These are phyloP conservation scores for Cylindrodendrum hubeiense DNA, from an alignment of 2,329 filamentous ascomycete genomes.

Conservation along the genomic window DNA sequence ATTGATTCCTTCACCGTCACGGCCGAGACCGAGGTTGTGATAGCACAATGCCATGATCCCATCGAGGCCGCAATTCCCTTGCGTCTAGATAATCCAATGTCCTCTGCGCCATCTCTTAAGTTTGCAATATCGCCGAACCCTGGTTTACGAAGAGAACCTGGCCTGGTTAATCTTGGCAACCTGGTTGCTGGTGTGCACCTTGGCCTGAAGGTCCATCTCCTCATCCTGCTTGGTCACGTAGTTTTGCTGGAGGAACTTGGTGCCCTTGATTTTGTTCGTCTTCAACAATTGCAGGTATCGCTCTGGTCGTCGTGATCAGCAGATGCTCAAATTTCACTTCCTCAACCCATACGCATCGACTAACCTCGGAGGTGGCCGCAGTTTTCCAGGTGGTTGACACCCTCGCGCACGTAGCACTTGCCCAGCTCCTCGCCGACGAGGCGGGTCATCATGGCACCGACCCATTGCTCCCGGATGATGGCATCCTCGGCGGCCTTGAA, in stretches of 20 bases:
- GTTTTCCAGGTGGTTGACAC: slow-evolving; percentile 90
- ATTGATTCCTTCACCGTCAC: slow-evolving; percentile 35
- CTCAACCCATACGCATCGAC: slow-evolving; percentile 47
- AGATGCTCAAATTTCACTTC: slow-evolving; percentile 13
- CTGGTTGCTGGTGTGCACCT: slow-evolving; percentile 56
- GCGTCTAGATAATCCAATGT: slow-evolving; percentile 33
- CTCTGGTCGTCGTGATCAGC: slow-evolving; percentile 61
- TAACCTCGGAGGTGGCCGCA: slow-evolving; percentile 85
- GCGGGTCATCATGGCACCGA: slow-evolving; percentile 88
- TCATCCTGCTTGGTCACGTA: slow-evolving; percentile 69
- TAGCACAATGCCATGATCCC: slow-evolving; percentile 33
- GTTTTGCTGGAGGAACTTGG: slow-evolving; percentile 84
- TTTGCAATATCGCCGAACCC: background rate
- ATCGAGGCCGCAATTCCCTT: slow-evolving; percentile 37
- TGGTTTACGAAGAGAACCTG: slow-evolving; percentile 47
- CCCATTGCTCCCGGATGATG: slow-evolving; percentile 88
- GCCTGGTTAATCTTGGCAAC: slow-evolving; percentile 53
- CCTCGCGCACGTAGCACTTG: slow-evolving; percentile 88
- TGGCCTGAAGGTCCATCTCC: slow-evolving; percentile 53
- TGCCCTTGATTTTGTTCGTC: slow-evolving; percentile 82
- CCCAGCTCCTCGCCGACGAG: slow-evolving; percentile 85
- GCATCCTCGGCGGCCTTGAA: slow-evolving; percentile 88
- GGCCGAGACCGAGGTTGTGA: slow-evolving; percentile 33
- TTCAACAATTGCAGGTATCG: slow-evolving; percentile 84
- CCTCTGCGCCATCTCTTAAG: slow-evolving; percentile 19